These are phyloP conservation scores for Buddleja alternifolia DNA, from an alignment of 257 asterid species.

Conservation along the genomic window DNA sequence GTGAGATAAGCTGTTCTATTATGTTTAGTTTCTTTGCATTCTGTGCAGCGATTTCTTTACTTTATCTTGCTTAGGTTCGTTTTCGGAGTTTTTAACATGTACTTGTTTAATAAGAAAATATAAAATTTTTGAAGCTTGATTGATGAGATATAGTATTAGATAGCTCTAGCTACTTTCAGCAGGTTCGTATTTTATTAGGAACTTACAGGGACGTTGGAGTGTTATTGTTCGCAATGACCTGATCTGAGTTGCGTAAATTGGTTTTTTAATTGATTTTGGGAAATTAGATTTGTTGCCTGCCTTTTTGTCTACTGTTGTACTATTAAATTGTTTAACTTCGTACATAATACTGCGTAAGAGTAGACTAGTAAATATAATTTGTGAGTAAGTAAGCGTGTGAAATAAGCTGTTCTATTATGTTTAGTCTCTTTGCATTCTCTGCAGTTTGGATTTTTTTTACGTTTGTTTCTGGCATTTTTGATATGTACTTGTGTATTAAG, in stretches of 20 bases:
- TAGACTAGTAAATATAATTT: not conserved
- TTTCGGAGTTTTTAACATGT: not conserved
- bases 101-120: not conserved
- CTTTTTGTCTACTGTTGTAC: constrained; percentile 1
- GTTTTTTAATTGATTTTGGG: not conserved
- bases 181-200: constrained; percentile 1
- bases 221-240: constrained; percentile 14
- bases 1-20: not conserved
- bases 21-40: not conserved
- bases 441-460: not conserved
- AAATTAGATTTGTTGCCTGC: constrained; percentile 16
- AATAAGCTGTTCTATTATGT: constrained; percentile 1
- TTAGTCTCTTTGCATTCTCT: not conserved
- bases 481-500: not conserved
- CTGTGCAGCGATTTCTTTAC: not conserved
- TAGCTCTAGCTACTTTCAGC: not conserved
- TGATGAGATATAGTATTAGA: not conserved
- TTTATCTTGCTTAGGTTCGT: not conserved
- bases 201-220: not conserved
- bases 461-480: not conserved
- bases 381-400: constrained; percentile 19
- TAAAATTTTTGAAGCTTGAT: not conserved
- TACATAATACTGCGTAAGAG: constrained; percentile 16
- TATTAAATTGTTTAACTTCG: constrained; percentile 17
- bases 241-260: constrained; percentile 8